phyloP scores from a whole-genome alignment of 768 basidiomycete genomes.

The Suillus paluster region DNA sequence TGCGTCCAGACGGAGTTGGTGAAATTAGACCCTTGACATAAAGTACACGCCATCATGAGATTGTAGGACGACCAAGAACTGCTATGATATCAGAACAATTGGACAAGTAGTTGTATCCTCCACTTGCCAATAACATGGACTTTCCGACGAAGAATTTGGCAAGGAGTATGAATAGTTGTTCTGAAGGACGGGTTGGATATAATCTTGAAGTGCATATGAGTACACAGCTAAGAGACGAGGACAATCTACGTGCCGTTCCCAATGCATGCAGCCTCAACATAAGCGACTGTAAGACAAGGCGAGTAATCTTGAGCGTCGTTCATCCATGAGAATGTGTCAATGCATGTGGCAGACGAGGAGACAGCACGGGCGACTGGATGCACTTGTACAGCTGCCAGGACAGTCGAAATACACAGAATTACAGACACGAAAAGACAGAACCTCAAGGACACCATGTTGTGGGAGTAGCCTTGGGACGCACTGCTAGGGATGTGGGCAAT shows the following conservation, averaged over 20 bases:
- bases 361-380: slow-evolving; percentile 18
- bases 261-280: slow-evolving; percentile 33
- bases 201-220: slow-evolving; percentile 13
- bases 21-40: slow-evolving; percentile 46
- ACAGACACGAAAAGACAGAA: neutral
- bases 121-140: slow-evolving; percentile 34
- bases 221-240: neutral
- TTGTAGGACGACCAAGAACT: slow-evolving; percentile 66
- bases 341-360: slow-evolving; percentile 21
- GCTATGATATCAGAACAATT: neutral
- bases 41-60: slow-evolving; percentile 53
- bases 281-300: slow-evolving; percentile 32
- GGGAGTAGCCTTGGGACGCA: neutral
- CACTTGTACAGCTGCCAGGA: slow-evolving; percentile 8
- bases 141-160: slow-evolving; percentile 27
- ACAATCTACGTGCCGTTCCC: slow-evolving; percentile 25
- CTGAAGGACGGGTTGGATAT: slow-evolving; percentile 29
- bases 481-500: neutral
- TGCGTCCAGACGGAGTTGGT: slow-evolving; percentile 32
- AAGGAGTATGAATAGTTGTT: slow-evolving; percentile 22
- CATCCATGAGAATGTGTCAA: slow-evolving; percentile 28
- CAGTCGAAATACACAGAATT: neutral
- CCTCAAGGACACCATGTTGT: neutral
- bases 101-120: neutral
- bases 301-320: slow-evolving; percentile 14